These are phyloP conservation scores for Diplodia scrobiculata DNA, from an alignment of 2,329 filamentous ascomycete genomes.

Conservation along the genomic window DNA sequence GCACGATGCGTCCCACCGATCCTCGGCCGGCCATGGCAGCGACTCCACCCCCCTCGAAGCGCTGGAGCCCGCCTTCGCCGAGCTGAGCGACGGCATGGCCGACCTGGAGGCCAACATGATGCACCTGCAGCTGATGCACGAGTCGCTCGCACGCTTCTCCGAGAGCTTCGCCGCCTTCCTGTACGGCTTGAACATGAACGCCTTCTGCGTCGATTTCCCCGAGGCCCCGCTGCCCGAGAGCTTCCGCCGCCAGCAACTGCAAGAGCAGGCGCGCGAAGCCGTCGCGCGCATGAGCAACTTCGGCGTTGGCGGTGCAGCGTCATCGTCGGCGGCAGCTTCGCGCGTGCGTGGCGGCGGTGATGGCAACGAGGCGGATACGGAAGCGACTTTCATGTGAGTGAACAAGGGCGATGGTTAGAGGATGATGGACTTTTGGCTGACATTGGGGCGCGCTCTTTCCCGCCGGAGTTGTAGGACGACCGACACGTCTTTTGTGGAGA, in stretches of 20 bases:
- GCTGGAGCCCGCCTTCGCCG: slow-evolving; percentile 88
- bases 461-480: slow-evolving; percentile 68
- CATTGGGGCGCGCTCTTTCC: background rate
- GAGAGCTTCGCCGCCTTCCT: slow-evolving; percentile 95
- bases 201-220: slow-evolving; percentile 96
- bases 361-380: slow-evolving; percentile 52
- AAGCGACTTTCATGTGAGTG: slow-evolving; percentile 81
- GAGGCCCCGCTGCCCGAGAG: slow-evolving; percentile 89
- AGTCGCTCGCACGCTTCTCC: slow-evolving; percentile 87
- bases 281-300: slow-evolving; percentile 12
- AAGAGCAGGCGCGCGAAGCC: slow-evolving; percentile 51
- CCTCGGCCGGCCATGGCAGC: slow-evolving; percentile 49
- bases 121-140: slow-evolving; percentile 95
- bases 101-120: slow-evolving; percentile 97
- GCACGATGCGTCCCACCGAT: slow-evolving; percentile 38
- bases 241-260: slow-evolving; percentile 62
- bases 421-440: background rate
- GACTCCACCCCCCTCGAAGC: slow-evolving; percentile 70
- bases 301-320: background rate
- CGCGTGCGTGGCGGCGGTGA: background rate
- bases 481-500: slow-evolving; percentile 87
- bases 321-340: background rate
- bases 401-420: background rate
- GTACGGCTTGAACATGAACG: slow-evolving; percentile 98
- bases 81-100: slow-evolving; percentile 89